These are phyloP conservation scores for Volvariella volvacea DNA, from an alignment of 1,284 basidiomycete genomes.

Conservation along the genomic window DNA sequence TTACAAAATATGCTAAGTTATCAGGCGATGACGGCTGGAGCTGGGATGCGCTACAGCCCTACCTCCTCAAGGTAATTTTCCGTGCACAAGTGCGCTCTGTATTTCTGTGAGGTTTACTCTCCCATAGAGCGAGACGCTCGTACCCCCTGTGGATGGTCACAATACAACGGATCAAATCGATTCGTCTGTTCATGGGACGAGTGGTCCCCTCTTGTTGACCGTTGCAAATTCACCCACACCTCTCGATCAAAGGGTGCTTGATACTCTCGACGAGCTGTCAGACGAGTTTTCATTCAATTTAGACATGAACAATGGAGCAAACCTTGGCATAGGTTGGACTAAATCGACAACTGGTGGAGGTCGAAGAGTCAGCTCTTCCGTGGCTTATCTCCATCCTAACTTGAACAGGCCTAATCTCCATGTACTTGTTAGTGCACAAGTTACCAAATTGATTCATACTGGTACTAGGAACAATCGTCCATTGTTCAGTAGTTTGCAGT, in stretches of 20 bases:
- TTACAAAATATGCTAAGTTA: slow-evolving; percentile 17
- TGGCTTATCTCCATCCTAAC: slow-evolving; percentile 28
- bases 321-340: slow-evolving; percentile 30
- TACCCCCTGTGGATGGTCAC: slow-evolving; percentile 22
- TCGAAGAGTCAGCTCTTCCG: slow-evolving; percentile 26
- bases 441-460: not conserved
- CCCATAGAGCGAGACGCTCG: slow-evolving; percentile 22
- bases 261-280: slow-evolving; percentile 22
- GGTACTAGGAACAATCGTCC: slow-evolving; percentile 21
- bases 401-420: slow-evolving; percentile 31
- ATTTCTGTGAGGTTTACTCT: not conserved
- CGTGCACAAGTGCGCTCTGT: not conserved
- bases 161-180: slow-evolving; percentile 23
- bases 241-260: slow-evolving; percentile 25
- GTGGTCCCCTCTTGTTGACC: slow-evolving; percentile 24
- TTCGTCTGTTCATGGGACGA: slow-evolving; percentile 21
- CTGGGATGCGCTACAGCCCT: slow-evolving; percentile 18
- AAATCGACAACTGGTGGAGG: slow-evolving; percentile 24
- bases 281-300: slow-evolving; percentile 29
- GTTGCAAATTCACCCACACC: slow-evolving; percentile 24
- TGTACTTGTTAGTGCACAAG: slow-evolving; percentile 27
- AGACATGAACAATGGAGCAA: slow-evolving; percentile 31
- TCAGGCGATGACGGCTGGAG: slow-evolving; percentile 22
- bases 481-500: not conserved
- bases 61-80: slow-evolving; percentile 15